Percentiles rank a stretch among this genome's conserved stretches.
Conservation (phyloP, 1,284 basidiomycete species). For the Cutaneotrichosporon sp. region DNA sequence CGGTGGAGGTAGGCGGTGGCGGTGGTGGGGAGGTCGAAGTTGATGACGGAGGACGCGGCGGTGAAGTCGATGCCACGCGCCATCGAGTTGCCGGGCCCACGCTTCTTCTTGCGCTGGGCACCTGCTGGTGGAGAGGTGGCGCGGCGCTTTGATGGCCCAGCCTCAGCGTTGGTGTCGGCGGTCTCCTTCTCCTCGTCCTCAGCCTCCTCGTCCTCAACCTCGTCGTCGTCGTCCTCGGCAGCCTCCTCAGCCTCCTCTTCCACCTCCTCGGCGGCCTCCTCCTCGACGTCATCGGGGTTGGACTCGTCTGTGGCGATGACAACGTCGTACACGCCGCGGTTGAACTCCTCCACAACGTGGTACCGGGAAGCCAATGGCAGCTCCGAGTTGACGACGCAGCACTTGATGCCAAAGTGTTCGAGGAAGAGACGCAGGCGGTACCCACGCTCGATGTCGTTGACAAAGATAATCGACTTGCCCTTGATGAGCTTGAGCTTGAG, state of each 20-base stretch:
- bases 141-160: constrained; percentile 48
- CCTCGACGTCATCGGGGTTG: constrained; percentile 59
- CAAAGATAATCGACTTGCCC: constrained; percentile 96
- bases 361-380: constrained; percentile 94
- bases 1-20: constrained; percentile 93
- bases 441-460: constrained; percentile 93
- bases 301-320: constrained; percentile 97
- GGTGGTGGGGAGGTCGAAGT: constrained; percentile 92
- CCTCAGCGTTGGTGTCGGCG: constrained; percentile 52
- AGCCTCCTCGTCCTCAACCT: constrained; percentile 55
- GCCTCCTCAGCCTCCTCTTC: no score
- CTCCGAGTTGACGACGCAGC: constrained; percentile 95
- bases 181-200: constrained; percentile 55
- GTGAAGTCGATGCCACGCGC: constrained; percentile 97
- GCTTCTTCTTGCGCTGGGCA: constrained; percentile 34
- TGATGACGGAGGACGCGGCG: constrained; percentile 95
- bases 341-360: constrained; percentile 98
- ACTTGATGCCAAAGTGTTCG: constrained; percentile 96
- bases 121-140: constrained; percentile 34
- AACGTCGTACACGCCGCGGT: constrained; percentile 97
- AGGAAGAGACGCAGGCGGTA: constrained; percentile 96
- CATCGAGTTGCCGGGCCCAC: constrained; percentile 85
- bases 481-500: constrained; percentile 91
- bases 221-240: constrained; percentile 32
- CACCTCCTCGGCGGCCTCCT: constrained; percentile 53